phyloP scores from a whole-genome alignment of 768 basidiomycete species.

The Podaxis sp. region DNA sequence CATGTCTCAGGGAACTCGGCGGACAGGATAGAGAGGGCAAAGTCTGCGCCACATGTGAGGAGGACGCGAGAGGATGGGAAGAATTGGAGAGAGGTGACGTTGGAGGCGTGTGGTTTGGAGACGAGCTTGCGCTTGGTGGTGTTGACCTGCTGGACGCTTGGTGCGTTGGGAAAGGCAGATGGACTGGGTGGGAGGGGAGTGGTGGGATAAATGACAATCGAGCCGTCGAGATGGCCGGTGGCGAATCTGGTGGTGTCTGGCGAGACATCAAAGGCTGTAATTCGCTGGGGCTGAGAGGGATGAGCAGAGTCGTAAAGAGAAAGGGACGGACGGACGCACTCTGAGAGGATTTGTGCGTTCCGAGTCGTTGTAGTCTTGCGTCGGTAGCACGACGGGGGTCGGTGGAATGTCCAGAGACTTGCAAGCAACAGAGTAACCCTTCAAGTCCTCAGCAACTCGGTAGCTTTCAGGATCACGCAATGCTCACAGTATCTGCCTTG shows the following conservation, averaged over 20 bases:
- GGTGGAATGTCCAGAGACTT: slow-evolving; percentile 42
- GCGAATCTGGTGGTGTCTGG: slow-evolving; percentile 53
- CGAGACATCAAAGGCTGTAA: slow-evolving; percentile 64
- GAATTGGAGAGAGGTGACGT: slow-evolving; percentile 42
- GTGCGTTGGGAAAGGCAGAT: not conserved
- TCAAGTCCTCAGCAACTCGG: not conserved
- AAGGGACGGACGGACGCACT: slow-evolving; percentile 25
- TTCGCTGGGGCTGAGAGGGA: slow-evolving; percentile 45
- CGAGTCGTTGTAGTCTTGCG: slow-evolving; percentile 49
- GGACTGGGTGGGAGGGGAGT: slow-evolving; percentile 22
- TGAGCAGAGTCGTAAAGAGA: not conserved
- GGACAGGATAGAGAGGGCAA: slow-evolving; percentile 64
- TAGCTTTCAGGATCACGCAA: slow-evolving; percentile 23
- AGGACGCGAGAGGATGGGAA: slow-evolving; percentile 75
- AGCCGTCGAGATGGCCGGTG: slow-evolving; percentile 57
- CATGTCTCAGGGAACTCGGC: slow-evolving; percentile 40
- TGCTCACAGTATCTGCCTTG: slow-evolving; percentile 29
- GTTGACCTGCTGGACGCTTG: slow-evolving; percentile 23
- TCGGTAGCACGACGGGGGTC: not conserved
- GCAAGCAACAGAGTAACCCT: slow-evolving; percentile 48
- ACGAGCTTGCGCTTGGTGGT: slow-evolving; percentile 29
- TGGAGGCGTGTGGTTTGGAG: slow-evolving; percentile 49
- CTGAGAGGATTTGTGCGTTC: slow-evolving; percentile 40
- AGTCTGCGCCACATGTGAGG: slow-evolving; percentile 68
- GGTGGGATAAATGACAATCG: slow-evolving; percentile 49